Base-by-base conservation (phyloP, 208 protist genomes). In the Acanthamoeba divionensis region DNA sequence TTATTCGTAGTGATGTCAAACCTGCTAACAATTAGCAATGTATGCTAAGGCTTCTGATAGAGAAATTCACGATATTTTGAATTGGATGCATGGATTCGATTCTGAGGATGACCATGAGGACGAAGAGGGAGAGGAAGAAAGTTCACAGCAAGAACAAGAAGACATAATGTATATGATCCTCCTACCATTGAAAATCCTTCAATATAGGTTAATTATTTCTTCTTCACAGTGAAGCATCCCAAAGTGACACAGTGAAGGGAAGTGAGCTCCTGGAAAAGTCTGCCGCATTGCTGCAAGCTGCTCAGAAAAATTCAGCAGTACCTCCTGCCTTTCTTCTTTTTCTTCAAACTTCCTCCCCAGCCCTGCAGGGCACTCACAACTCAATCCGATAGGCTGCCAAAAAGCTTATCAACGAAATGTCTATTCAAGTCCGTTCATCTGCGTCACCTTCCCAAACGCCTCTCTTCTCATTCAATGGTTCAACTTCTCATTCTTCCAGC, bases 71-170 rank as follows among this genome's bases (percentile, higher is more conserved):
- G 77, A 87, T 41, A 87, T 87, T 10, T 57, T 87, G 33, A 66
- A 87, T n/a, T 87, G 77, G 77, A 87, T 87, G 77, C 77, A 87
- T 24, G 54, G 67, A 38, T 87, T 48, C 24, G 77, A 87, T 1
- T 87, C 55, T 1, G 48, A 62, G 1, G 77, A 87, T 65, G 50
- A 86, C 12, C 38, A 79, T 29, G 15, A 12, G n/a, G 31, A 87
- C 41, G 77, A 66, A 50, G 77, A 87, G 5, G 77, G 67, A 12
- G 77, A 87, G 31, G 77, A 67, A 21, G 48, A 62, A 13, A 33
- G 8, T 24, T 79, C 67, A 7, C 67, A 79, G 26, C 7, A 79
- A 50, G 67, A 79, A 79, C 12, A 15, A n/a, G 38, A 79, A 8
- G 67, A 79, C 24, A 60, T 60, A 18, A 52, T 79, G 67, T 79